Evolutionary conservation across 2,329 filamentous ascomycete species (phyloP).

Genomic region (Pestalotiopsis sp.): DNA sequence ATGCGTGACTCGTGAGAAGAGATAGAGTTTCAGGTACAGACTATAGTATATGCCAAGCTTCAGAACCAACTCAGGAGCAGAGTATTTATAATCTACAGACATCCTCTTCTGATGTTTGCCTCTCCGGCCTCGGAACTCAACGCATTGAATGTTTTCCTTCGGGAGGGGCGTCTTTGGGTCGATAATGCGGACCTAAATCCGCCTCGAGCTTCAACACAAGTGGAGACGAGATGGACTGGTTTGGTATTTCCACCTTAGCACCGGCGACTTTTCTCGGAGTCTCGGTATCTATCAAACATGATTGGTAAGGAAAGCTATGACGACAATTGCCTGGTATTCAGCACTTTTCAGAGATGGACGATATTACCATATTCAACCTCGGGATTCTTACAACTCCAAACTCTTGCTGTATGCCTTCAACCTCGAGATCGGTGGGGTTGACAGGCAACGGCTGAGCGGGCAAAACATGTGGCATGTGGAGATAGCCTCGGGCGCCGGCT

Average conservation of each 20-base stretch:
- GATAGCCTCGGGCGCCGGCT: not conserved
- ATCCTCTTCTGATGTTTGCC: not conserved
- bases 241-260: not conserved
- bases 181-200: not conserved
- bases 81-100: not conserved
- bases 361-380: too few species aligned
- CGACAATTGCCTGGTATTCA: not conserved
- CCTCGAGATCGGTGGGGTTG: not conserved
- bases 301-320: not conserved
- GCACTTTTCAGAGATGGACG: not conserved
- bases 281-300: not conserved
- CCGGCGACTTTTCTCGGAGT: not conserved
- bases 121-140: constrained; percentile 9
- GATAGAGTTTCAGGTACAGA: not conserved
- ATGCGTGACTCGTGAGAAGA: not conserved
- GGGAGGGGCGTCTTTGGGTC: constrained; percentile 9
- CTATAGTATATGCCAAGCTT: too few species aligned
- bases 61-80: not conserved
- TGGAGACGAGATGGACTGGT: not conserved
- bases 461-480: not conserved
- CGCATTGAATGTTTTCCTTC: not conserved
- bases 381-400: not conserved
- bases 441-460: not conserved
- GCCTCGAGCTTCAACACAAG: not conserved
- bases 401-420: not conserved